Evolutionary conservation across 257 asterid genomes (phyloP), one percentile per base, ranked within the genome.

Genomic region (Marsdenia floribunda): DNA sequence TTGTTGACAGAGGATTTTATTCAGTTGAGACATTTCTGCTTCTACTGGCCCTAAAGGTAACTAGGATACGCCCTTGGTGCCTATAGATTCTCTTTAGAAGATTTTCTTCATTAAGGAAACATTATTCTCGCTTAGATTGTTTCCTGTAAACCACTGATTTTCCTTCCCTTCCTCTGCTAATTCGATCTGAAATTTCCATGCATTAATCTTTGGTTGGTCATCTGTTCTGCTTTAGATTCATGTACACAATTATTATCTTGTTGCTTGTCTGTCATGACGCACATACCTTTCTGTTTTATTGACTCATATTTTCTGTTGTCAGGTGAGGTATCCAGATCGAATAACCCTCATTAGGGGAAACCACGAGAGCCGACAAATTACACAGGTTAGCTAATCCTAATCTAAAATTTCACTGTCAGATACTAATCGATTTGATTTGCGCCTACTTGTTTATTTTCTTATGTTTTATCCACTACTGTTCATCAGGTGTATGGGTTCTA

Each of bases 251-350:
- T 57, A 10, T 54, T 57, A 16, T 40, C 15, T 26, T 33, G 4
- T 14, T 33, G 24, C 37, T 37, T 35, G 1, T 18, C 19, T 0
- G 5, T 64, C 5, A 5, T 33, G 10, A 11, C 0, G 38, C 47
- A 33, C 15, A 0, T 52, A 6, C 58, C 42, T 57, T 75, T 70
- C 29, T 72, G 26, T 72, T 71, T 50, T 67, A 38, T 12, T 50
- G 66, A 64, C 35, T 61, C 38, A 55, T 65, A 53, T 16, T 14
- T 14, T 13, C 60, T 57, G 44, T 78, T 80, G 82, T 78, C 83
- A 94, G 99, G 99, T 94, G 77, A 86, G 99, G 33, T 94, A 92
- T 85, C 97, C 99, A 11, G 97, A 94, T 81, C 89, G 99, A 82
- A 94, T 94, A 81, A 94, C 99, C 42, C 91, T 94, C 73, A 92